phyloP scores from a whole-genome alignment of 495 filamentous ascomycete species.

The Penicillium manginii region DNA sequence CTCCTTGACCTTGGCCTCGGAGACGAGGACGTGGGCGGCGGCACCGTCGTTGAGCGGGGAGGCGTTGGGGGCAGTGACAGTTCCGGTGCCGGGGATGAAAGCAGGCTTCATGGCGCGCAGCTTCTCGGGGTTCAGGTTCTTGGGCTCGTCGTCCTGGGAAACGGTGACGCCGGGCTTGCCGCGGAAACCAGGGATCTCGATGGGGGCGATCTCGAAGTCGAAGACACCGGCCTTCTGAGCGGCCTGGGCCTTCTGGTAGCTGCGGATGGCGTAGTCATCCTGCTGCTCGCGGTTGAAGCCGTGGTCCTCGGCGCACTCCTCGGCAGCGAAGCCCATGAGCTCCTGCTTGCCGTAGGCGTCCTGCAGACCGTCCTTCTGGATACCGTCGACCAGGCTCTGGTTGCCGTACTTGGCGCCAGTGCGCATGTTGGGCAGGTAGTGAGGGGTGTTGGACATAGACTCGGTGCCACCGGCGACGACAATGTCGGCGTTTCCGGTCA shows the following conservation, averaged over 20 bases:
- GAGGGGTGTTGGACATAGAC: constrained; percentile 97
- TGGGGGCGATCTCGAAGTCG: constrained; percentile 82
- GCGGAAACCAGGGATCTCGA: constrained; percentile 83
- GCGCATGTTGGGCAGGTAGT: constrained; percentile 87
- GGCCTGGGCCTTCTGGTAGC: constrained; percentile 87
- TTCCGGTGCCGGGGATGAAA: constrained; percentile 79
- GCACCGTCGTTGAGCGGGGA: constrained; percentile 95
- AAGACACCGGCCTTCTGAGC: constrained; percentile 80
- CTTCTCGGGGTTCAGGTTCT: constrained; percentile 95
- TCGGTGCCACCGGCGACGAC: constrained; percentile 93
- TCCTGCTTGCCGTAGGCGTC: constrained; percentile 89
- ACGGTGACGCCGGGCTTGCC: constrained; percentile 85
- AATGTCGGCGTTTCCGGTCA: constrained; percentile 87
- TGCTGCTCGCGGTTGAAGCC: constrained; percentile 78
- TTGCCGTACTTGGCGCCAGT: constrained; percentile 89
- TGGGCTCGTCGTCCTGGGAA: constrained; percentile 90
- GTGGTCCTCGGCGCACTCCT: constrained; percentile 90
- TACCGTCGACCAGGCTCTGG: constrained; percentile 81
- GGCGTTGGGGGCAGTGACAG: constrained; percentile 96
- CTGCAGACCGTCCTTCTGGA: constrained; percentile 88
- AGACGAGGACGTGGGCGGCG: constrained; percentile 86
- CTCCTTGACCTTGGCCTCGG: constrained; percentile 84
- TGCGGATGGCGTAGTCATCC: constrained; percentile 90
- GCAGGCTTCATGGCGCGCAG: constrained; percentile 81
- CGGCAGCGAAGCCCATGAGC: constrained; percentile 90